Evolutionary conservation across 305 asterid genomes (phyloP).

Genomic region (Fraxinus paxiana): DNA sequence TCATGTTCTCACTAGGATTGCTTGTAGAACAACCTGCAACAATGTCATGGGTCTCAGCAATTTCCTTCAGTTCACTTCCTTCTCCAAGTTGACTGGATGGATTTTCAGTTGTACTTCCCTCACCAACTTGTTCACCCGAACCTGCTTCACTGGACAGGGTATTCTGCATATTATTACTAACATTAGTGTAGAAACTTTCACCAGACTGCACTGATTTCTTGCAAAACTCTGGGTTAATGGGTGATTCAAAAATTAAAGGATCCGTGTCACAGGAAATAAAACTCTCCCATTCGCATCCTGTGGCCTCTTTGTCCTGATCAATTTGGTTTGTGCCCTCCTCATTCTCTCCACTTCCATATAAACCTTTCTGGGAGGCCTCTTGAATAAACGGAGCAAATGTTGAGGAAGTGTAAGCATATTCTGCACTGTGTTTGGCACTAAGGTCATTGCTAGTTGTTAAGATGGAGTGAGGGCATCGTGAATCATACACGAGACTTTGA

Average conservation of each 20-base stretch:
- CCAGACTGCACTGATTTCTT: constrained; percentile 46
- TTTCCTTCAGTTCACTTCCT: constrained; percentile 27
- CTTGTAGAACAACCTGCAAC: constrained; percentile 26
- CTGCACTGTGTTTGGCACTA: constrained; percentile 24
- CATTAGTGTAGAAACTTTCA: constrained; percentile 35
- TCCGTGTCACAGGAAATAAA: constrained; percentile 52
- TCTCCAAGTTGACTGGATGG: constrained; percentile 34
- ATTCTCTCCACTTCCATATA: constrained; percentile 26
- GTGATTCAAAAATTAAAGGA: constrained; percentile 51
- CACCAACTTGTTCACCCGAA: constrained; percentile 22
- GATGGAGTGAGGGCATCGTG: constrained; percentile 33
- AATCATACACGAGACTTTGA: constrained; percentile 30
- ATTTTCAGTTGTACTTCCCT: constrained; percentile 29
- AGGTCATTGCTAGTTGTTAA: constrained; percentile 25
- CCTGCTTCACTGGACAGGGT: constrained; percentile 16
- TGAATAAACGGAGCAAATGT: constrained; percentile 30
- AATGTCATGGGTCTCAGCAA: constrained; percentile 20
- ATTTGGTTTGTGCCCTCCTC: constrained; percentile 30
- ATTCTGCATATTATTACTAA: constrained; percentile 33
- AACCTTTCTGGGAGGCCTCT: constrained; percentile 28
- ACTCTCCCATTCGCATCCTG: constrained; percentile 67
- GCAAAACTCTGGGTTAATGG: constrained; percentile 31
- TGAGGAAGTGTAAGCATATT: constrained; percentile 38
- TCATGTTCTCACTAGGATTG: constrained; percentile 22
- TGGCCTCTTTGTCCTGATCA: constrained; percentile 38